Evolutionary conservation across 2,329 filamentous ascomycete genomes (phyloP).

Genomic region (Beauveria bassiana): DNA sequence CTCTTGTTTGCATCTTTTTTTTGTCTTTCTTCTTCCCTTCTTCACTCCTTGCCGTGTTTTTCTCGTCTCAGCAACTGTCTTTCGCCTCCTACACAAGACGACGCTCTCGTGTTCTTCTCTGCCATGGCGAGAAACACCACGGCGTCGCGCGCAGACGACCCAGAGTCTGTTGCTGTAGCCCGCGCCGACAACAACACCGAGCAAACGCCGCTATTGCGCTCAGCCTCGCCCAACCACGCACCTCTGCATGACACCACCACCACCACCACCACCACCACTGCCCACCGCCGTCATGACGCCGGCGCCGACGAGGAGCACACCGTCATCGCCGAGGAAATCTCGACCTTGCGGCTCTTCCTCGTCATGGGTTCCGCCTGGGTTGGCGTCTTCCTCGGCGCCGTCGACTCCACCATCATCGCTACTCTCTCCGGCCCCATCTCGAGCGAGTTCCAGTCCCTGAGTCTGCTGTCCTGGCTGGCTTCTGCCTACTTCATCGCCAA

Average conservation of each 20-base stretch:
- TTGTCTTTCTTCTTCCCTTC: no score
- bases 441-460: conserved; percentile 72
- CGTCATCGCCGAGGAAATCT: conserved; percentile 41
- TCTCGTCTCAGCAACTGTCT: not conserved
- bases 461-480: conserved; percentile 79
- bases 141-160: not conserved
- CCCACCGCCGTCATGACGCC: not conserved
- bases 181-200: not conserved
- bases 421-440: conserved; percentile 80
- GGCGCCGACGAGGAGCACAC: conserved; percentile 16
- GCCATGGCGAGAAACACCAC: not conserved
- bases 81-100: not conserved
- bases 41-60: not conserved
- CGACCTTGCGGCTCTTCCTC: conserved; percentile 39
- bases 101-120: not conserved
- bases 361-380: conserved; percentile 50
- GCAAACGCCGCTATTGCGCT: not conserved
- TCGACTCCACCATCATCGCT: conserved; percentile 77
- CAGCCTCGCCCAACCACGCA: not conserved
- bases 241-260: not conserved
- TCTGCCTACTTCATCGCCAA: conserved; percentile 84
- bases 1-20: no score
- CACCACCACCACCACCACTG: not conserved
- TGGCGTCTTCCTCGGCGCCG: conserved; percentile 55
- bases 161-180: not conserved